Base-by-base conservation (phyloP, 371 early-diverging fungal species). In the Nosema muscidifuracis region DNA sequence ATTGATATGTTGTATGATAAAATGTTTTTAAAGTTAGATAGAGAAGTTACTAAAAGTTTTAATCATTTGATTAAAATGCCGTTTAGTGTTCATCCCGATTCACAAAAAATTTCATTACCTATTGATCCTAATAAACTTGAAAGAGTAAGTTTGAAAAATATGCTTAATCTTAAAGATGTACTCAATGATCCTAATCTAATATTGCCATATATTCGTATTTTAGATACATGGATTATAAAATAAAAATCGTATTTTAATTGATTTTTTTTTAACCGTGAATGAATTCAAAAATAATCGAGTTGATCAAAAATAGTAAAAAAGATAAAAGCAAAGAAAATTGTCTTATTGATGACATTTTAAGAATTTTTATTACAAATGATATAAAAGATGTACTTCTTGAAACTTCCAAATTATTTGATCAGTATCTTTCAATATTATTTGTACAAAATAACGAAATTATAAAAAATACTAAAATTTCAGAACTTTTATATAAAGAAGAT, bases 1-100 rank as follows among this genome's bases (percentile, higher is more conserved):
- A 22, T 53, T 22, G n/a, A 33, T 13, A 89, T 88, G 71, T 83
- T 87, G 6, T 94, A 93, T 76, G 91, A 70, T 7, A 67, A 58
- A 26, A 62, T 74, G 44, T 79, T 79, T 66, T 47, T 94, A 36
- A 88, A 93, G n/a, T 86, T 96, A 18, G 97, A 98, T 86, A 87
- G 86, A 43, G 89, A 94, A 53, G 97, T 98, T 9, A 88, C 92
- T 0, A 89, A 87, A 12, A 86, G 87, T 31, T 86, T 91, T 7
- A 92, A 91, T 81, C 99, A 98, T 85, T 88, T 98, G 83, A 87
- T 98, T 20, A 98, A 98, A 82, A 88, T 90, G 78, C 99, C 99
- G 0, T 96, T 98, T 83, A 95, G 93, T 81, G 89, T 95, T 18
- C 99, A 97, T 83, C 95, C 97, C 4, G 68, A 62, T 22, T 73